These are phyloP conservation scores for Pisolithus orientalis DNA, from an alignment of 768 basidiomycete species.

Conservation along the genomic window DNA sequence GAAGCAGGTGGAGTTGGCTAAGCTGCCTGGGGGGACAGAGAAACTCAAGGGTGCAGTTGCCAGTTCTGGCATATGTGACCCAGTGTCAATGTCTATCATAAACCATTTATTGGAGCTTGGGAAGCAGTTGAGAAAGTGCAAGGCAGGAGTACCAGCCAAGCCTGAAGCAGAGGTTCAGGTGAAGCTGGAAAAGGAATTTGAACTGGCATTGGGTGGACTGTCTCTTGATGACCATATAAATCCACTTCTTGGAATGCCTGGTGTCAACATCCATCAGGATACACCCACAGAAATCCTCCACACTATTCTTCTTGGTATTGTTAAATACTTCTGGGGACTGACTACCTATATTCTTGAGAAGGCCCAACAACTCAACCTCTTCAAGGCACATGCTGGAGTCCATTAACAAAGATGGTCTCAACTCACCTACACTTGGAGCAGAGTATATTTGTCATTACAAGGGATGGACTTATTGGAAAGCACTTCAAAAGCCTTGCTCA, in stretches of 20 bases:
- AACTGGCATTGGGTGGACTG: neutral
- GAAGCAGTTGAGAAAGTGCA: neutral
- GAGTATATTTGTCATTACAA: conserved; percentile 21
- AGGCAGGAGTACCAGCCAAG: neutral
- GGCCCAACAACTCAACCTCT: conserved; percentile 8
- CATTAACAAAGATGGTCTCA: conserved; percentile 11
- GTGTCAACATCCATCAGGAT: neutral
- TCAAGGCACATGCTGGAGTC: conserved; percentile 21
- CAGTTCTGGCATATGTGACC: neutral
- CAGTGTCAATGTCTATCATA: neutral
- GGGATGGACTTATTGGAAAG: conserved; percentile 14
- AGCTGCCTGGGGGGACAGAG: neutral
- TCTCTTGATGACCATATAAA: conserved; percentile 9
- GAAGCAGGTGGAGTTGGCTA: neutral
- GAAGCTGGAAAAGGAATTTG: conserved; percentile 2
- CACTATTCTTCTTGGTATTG: conserved; percentile 24
- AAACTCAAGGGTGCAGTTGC: conserved; percentile 1
- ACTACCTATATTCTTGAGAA: conserved; percentile 13
- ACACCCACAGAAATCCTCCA: neutral
- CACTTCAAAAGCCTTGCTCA: conserved; percentile 20
- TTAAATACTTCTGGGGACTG: conserved; percentile 26
- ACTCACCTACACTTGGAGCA: neutral
- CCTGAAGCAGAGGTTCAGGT: conserved; percentile 1
- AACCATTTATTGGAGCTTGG: neutral
- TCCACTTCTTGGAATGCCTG: conserved; percentile 5